These are phyloP conservation scores for Diaporthe caulivora DNA, from an alignment of 2,329 filamentous ascomycete species.

Conservation along the genomic window DNA sequence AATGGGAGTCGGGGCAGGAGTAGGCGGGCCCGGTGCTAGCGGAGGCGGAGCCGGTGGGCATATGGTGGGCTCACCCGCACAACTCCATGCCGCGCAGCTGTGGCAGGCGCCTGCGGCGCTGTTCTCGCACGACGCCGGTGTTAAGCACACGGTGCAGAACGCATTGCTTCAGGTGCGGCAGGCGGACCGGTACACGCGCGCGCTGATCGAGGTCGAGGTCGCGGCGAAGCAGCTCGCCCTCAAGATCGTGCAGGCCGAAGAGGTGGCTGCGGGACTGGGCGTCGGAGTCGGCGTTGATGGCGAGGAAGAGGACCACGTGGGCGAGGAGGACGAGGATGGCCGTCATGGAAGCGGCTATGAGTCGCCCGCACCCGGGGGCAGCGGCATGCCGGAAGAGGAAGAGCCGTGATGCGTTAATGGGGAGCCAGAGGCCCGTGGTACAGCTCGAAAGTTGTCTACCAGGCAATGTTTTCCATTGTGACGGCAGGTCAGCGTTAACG, in stretches of 20 bases:
- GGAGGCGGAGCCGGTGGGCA: conserved; percentile 2
- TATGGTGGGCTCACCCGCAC: conserved; percentile 37
- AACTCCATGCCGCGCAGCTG: conserved; percentile 40
- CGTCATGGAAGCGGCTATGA: conserved; percentile 26
- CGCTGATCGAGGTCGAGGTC: conserved; percentile 65
- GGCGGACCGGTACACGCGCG: conserved; percentile 58
- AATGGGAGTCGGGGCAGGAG: conserved; percentile 43
- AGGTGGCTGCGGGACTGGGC: conserved; percentile 49
- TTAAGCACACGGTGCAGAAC: conserved; percentile 58
- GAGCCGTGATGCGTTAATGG: conserved; percentile 10
- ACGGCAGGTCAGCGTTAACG: background rate
- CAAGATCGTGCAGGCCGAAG: conserved; percentile 65
- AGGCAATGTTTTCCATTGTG: too few relatives aligned
- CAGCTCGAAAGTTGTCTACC: background rate
- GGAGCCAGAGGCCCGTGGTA: background rate
- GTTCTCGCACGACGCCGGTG: conserved; percentile 51
- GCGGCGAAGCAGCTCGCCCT: conserved; percentile 67
- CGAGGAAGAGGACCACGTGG: conserved; percentile 7
- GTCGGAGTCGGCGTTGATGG: conserved; percentile 44
- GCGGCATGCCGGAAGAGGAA: conserved; percentile 25
- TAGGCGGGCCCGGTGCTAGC: conserved; percentile 32
- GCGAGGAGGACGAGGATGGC: conserved; percentile 8
- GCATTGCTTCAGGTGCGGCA: conserved; percentile 60
- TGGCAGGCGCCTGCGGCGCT: conserved; percentile 35
- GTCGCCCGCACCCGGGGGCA: conserved; percentile 31